These are phyloP conservation scores for Harrya chromipes DNA, from an alignment of 768 basidiomycete species.

Conservation along the genomic window DNA sequence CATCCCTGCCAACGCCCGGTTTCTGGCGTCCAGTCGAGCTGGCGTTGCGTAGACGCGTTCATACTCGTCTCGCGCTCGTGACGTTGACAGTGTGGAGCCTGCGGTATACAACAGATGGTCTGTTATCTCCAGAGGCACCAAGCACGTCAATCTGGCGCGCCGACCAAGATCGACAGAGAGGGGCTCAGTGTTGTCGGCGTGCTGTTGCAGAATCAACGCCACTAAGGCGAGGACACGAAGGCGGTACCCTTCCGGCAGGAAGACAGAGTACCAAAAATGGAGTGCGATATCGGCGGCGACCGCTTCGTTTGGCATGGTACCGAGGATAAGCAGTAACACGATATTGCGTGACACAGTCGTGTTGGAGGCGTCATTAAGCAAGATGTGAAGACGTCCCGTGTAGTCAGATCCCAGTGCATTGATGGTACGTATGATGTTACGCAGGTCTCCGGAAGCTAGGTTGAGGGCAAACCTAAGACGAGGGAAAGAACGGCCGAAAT, in stretches of 20 bases:
- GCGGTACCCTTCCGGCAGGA: constrained; percentile 34
- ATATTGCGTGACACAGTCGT: constrained; percentile 37
- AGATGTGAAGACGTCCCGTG: constrained; percentile 35
- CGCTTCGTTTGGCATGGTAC: constrained; percentile 27
- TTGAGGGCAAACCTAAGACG: neutral
- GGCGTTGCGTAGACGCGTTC: constrained; percentile 31
- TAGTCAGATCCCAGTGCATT: constrained; percentile 41
- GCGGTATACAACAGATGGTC: constrained; percentile 28
- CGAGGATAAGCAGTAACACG: constrained; percentile 39
- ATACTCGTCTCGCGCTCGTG: constrained; percentile 28
- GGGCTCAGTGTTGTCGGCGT: constrained; percentile 12
- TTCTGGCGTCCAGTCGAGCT: constrained; percentile 38
- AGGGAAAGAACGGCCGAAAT: too few relatives aligned
- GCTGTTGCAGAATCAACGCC: constrained; percentile 10
- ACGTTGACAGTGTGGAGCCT: constrained; percentile 20
- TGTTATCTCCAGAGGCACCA: constrained; percentile 24
- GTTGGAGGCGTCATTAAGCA: constrained; percentile 41
- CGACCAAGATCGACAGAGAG: constrained; percentile 11
- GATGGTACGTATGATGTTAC: constrained; percentile 41
- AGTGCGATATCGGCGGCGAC: constrained; percentile 42
- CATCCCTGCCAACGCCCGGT: constrained; percentile 36
- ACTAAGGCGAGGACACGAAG: constrained; percentile 19
- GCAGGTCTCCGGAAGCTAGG: constrained; percentile 45
- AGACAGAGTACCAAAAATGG: constrained; percentile 47
- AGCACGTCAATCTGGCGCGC: constrained; percentile 19